Conservation (phyloP, 2,329 filamentous ascomycete genomes). For the Phyllosticta citrichinensis region DNA sequence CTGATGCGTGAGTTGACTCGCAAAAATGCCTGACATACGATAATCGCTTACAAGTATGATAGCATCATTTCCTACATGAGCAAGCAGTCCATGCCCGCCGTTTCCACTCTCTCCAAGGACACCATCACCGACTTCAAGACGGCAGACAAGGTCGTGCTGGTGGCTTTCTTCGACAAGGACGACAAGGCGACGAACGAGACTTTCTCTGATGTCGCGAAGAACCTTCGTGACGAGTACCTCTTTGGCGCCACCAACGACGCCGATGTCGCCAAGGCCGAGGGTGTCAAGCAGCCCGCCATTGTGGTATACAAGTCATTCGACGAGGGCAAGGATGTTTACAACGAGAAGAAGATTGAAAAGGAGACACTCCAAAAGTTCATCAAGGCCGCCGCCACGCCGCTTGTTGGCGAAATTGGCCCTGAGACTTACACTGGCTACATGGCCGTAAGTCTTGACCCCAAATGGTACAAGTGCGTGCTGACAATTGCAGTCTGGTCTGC, state of each 20-base stretch:
- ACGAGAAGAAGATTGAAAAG: slow-evolving; percentile 63
- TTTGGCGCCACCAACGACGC: slow-evolving; percentile 84
- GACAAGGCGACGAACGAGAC: slow-evolving; percentile 81
- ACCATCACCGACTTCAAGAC: slow-evolving; percentile 94
- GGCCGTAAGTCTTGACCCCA: slow-evolving; percentile 44
- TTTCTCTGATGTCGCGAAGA: slow-evolving; percentile 62
- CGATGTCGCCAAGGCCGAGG: slow-evolving; percentile 77
- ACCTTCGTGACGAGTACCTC: slow-evolving; percentile 82
- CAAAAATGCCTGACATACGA: background rate
- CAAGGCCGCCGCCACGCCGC: slow-evolving; percentile 73
- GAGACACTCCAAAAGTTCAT: slow-evolving; percentile 75
- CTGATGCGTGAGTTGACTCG: slow-evolving; percentile 46
- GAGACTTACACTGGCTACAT: slow-evolving; percentile 97
- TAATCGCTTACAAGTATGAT: slow-evolving; percentile 11
- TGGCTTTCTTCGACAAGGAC: slow-evolving; percentile 73
- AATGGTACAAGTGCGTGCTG: background rate
- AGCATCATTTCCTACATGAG: slow-evolving; percentile 81
- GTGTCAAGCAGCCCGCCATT: slow-evolving; percentile 74
- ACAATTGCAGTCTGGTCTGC: slow-evolving; percentile 57
- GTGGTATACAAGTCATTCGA: slow-evolving; percentile 98
- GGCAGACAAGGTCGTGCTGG: slow-evolving; percentile 88
- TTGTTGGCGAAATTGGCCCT: slow-evolving; percentile 91
- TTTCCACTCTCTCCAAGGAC: slow-evolving; percentile 71
- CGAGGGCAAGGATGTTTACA: slow-evolving; percentile 82
- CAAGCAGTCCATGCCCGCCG: slow-evolving; percentile 91